phyloP scores from a whole-genome alignment of 192 early-diverging fungal genomes.

The Phycomyces blakesleeanus region DNA sequence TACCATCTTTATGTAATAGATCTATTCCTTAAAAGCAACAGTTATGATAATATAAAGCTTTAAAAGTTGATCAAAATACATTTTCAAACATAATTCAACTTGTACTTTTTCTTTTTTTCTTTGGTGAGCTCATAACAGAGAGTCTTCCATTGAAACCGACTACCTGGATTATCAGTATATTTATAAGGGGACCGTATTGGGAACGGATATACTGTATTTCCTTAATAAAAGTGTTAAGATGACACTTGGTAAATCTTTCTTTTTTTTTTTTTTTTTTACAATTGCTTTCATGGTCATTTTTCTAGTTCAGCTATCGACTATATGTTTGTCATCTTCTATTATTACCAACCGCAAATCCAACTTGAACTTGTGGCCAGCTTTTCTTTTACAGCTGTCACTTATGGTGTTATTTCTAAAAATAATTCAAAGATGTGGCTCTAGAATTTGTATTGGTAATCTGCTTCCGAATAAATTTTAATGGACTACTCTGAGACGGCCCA shows the following conservation, averaged over 20 bases:
- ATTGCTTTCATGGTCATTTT: slow-evolving; percentile 7
- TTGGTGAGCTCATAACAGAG: neutral
- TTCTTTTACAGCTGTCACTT: neutral
- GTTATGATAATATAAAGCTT: too few species aligned
- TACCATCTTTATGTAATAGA: too few species aligned
- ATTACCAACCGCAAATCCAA: slow-evolving; percentile 10
- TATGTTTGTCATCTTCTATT: neutral
- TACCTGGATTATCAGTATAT: slow-evolving; percentile 13
- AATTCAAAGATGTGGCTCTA: neutral
- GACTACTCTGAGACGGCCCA: too few species aligned
- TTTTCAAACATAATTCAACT: too few species aligned
- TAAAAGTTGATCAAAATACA: too few species aligned
- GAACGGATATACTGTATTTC: slow-evolving; percentile 8
- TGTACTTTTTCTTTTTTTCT: too few species aligned
- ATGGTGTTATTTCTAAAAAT: neutral
- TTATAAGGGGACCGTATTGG: slow-evolving; percentile 12
- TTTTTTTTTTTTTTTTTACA: neutral
- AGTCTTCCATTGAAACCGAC: slow-evolving; percentile 13
- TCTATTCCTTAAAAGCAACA: too few species aligned
- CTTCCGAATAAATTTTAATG: too few species aligned
- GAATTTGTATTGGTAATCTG: too few species aligned
- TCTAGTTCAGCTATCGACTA: slow-evolving; percentile 1
- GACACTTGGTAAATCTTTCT: slow-evolving; percentile 2
- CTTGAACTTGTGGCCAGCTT: neutral
- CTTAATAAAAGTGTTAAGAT: slow-evolving; percentile 14